phyloP scores from a whole-genome alignment of 495 filamentous ascomycete genomes.

The Xylaria scruposa region DNA sequence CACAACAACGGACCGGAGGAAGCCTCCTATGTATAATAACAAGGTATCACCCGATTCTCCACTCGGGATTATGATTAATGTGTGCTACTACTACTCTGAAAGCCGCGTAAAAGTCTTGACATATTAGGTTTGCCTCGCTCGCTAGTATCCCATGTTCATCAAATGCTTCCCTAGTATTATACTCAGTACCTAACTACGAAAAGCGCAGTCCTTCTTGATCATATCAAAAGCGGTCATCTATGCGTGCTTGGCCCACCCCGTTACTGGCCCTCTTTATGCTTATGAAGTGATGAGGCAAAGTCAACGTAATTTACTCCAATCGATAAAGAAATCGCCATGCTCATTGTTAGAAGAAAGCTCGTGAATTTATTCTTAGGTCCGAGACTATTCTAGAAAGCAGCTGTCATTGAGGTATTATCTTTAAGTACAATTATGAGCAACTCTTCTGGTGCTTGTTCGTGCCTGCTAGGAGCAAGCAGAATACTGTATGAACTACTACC shows the following conservation, averaged over 20 bases:
- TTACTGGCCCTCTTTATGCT: background rate
- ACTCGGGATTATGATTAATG: slow-evolving; percentile 42
- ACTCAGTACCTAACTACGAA: background rate
- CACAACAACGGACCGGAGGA: background rate
- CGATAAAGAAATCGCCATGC: background rate
- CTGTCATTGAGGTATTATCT: background rate
- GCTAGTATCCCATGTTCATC: background rate
- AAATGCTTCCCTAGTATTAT: background rate
- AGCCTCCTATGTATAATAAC: slow-evolving; percentile 32
- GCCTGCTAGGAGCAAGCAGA: background rate
- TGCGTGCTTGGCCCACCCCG: background rate
- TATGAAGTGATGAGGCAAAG: background rate
- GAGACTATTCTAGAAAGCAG: background rate
- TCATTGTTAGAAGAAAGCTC: background rate
- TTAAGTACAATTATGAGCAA: background rate
- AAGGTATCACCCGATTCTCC: slow-evolving; percentile 40
- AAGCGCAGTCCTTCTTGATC: background rate
- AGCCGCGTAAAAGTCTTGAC: background rate
- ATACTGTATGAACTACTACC: background rate
- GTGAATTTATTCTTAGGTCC: background rate
- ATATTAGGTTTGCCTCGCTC: background rate
- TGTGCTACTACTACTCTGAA: slow-evolving; percentile 33
- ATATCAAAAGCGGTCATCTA: background rate
- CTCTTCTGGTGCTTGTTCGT: background rate
- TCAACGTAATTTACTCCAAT: background rate